Conservation (phyloP, 176 grass and related monocot species). For the Canna indica region DNA sequence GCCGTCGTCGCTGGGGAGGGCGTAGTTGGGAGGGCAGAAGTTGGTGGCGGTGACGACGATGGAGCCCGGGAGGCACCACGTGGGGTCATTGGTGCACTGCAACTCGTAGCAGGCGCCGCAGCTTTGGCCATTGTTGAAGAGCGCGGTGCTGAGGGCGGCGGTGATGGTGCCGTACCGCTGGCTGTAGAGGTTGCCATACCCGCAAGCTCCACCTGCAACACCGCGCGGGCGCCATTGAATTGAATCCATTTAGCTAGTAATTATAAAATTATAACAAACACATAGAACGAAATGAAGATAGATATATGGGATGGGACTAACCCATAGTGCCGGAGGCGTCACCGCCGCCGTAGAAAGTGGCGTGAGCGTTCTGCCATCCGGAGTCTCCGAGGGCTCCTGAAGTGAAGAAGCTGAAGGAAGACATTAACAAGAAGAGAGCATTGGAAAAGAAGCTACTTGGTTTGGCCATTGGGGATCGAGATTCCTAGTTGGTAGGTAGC, state of each 20-base stretch:
- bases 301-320: neutral
- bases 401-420: neutral
- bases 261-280: too few species aligned
- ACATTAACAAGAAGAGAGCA: neutral
- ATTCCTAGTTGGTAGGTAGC: too few species aligned
- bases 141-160: slow-evolving; percentile 74
- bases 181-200: slow-evolving; percentile 91
- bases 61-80: slow-evolving; percentile 52
- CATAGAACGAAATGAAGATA: too few species aligned
- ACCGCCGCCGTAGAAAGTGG: neutral
- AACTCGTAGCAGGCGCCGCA: slow-evolving; percentile 84
- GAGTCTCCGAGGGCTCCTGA: neutral
- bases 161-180: slow-evolving; percentile 83
- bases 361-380: neutral
- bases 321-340: neutral
- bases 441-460: neutral
- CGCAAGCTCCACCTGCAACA: slow-evolving; percentile 72
- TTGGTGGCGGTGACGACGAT: slow-evolving; percentile 84
- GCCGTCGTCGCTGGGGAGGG: slow-evolving; percentile 49
- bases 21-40: slow-evolving; percentile 86
- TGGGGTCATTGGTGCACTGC: slow-evolving; percentile 30
- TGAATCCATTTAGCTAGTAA: too few species aligned
- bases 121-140: slow-evolving; percentile 83
- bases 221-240: too few species aligned
- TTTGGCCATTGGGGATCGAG: neutral